phyloP scores from a whole-genome alignment of 371 early-diverging fungal genomes.

The Mucor indicus region DNA sequence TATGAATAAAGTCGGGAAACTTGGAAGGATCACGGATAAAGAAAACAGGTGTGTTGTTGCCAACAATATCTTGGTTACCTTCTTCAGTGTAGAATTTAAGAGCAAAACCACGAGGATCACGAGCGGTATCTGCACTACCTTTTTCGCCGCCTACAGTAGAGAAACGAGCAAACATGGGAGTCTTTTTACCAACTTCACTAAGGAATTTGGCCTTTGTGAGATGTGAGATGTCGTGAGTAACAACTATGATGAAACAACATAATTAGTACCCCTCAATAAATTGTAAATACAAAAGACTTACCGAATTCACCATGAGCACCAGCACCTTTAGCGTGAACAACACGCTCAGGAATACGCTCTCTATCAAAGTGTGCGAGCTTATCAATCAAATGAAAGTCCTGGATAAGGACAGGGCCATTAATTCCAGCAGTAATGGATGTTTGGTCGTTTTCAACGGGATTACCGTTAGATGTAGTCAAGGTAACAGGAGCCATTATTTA shows the following conservation, averaged over 20 bases:
- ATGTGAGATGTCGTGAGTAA: constrained; percentile 68
- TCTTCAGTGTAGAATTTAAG: constrained; percentile 77
- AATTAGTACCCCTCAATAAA: no score
- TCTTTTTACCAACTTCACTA: constrained; percentile 64
- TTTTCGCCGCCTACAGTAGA: constrained; percentile 78
- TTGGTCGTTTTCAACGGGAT: constrained; percentile 66
- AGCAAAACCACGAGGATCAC: constrained; percentile 79
- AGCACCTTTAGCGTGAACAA: constrained; percentile 83
- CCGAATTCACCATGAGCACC: constrained; percentile 82
- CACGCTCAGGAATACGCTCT: constrained; percentile 82
- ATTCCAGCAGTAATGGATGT: constrained; percentile 60
- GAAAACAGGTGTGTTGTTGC: constrained; percentile 67
- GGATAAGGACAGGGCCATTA: constrained; percentile 47
- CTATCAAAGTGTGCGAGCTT: constrained; percentile 83
- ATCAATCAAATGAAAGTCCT: constrained; percentile 76
- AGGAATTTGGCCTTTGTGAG: constrained; percentile 74
- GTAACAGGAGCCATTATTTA: background rate
- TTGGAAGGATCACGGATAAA: constrained; percentile 73
- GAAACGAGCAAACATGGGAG: constrained; percentile 73
- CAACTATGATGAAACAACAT: no score
- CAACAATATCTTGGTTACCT: constrained; percentile 68
- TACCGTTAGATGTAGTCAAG: constrained; percentile 53
- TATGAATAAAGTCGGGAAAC: constrained; percentile 82
- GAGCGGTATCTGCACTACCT: constrained; percentile 68
- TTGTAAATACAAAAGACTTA: constrained; percentile 9